A percentile compares a stretch with the other conserved stretches of the same genome.
These are phyloP conservation scores for Parastagonospora avenae DNA, from an alignment of 2,329 filamentous ascomycete species.

Conservation along the genomic window DNA sequence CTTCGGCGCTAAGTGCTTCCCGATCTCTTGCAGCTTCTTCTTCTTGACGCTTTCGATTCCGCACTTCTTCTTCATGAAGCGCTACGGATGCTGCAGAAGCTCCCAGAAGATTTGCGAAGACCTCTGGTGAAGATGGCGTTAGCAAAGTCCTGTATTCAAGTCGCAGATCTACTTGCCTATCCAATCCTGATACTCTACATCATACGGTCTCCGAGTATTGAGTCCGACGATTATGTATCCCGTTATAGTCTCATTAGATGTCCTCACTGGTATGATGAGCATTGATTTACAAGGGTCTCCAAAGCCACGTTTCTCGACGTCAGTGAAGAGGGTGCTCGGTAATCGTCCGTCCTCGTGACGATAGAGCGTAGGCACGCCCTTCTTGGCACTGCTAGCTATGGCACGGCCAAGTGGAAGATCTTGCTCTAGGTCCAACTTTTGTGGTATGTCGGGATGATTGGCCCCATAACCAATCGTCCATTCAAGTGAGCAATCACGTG, in stretches of 20 bases:
- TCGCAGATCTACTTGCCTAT: background rate
- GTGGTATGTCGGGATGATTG: background rate
- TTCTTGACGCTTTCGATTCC: conserved; percentile 13
- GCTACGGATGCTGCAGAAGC: conserved; percentile 19
- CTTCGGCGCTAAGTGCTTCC: conserved; percentile 17
- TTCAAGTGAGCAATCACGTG: background rate
- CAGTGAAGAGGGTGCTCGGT: conserved; percentile 7
- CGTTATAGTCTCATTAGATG: conserved; percentile 5
- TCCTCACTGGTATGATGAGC: conserved; percentile 10
- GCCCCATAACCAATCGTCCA: background rate
- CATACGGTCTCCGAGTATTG: conserved; percentile 23
- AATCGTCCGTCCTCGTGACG: background rate
- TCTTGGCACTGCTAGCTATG: background rate
- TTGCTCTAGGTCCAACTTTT: background rate
- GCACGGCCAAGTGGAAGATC: background rate
- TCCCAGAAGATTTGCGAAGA: conserved; percentile 18
- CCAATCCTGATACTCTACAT: conserved; percentile 22
- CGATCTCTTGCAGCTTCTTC: conserved; percentile 19
- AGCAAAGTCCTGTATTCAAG: too few species aligned
- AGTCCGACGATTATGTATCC: conserved; percentile 13
- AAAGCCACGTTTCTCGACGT: conserved; percentile 13
- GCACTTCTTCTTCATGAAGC: conserved; percentile 20
- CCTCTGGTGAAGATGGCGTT: background rate
- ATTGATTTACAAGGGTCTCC: conserved; percentile 11
- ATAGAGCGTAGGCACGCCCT: background rate